Evolutionary conservation across 78 protist species (phyloP), one percentile per base, ranked within the genome.

Genomic region (Isochrysis galbana): DNA sequence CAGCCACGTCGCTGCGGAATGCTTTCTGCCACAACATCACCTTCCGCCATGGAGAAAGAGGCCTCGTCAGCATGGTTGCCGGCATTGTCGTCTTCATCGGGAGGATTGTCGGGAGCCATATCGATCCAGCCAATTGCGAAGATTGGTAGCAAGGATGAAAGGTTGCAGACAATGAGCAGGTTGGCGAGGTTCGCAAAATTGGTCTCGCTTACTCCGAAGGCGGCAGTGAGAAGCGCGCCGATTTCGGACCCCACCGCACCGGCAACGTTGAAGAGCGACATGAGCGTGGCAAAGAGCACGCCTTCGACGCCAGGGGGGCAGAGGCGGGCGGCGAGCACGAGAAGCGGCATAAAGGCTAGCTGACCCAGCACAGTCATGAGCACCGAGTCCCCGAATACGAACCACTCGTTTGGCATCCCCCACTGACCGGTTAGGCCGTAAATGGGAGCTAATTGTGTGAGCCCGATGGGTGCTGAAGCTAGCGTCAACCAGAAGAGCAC

Each of bases 271-370:
- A 23, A 41, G 48, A 3, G 7, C 14, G 61, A 45, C 88, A 82
- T 82, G 29, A 82, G 55, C 88, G 11, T 5, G 14, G 88, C 88
- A 38, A 82, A 82, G 10, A 82, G 88, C 41, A 55, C 11, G 29
- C 67, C 88, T 55, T 82, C 88, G 61, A 82, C 55, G 61, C 88
- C 88, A 29, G 88, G 88, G 23, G 88, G 88, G 55, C 88, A 82
- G 26, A 82, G 88, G 29, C 32, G 25, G 39, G 88, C 88, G 41
- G 88, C 88, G 67, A 82, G 88, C 61, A 82, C 88, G 41, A 82
- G 88, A 11, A 45, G 25, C 48, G 88, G 88, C 88, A 82, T 82
- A 55, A 41, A 44, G 25, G 88, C 51, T 2, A 82, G 17, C 55
- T 82, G 41, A 41, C 61, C 55, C 42, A 82, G 55, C 36, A 45